Evolutionary conservation across 176 grass and related monocot species (phyloP).

Genomic region (Dactylis glomerata): DNA sequence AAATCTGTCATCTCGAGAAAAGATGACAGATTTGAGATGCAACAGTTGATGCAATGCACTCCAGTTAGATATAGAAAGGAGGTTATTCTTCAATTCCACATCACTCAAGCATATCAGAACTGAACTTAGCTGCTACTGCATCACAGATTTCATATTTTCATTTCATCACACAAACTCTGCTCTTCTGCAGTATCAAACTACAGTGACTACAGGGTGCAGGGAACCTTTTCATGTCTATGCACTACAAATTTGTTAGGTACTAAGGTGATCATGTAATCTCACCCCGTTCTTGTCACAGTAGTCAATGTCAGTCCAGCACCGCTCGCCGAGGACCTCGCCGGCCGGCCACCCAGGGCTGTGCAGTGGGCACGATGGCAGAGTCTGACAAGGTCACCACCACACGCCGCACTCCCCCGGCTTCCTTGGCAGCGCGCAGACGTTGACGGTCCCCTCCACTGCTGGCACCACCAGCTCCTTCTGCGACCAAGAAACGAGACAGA

Average conservation of each 20-base stretch:
- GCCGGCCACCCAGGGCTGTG: conserved; percentile 63
- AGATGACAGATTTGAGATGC: too few species aligned
- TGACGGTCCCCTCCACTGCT: conserved; percentile 75
- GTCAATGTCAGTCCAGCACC: conserved; percentile 79
- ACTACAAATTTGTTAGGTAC: background rate
- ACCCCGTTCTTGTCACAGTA: conserved; percentile 80
- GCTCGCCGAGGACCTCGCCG: conserved; percentile 59
- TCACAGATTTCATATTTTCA: background rate
- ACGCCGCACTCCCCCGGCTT: conserved; percentile 43
- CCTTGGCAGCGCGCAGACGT: conserved; percentile 74
- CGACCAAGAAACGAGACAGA: background rate
- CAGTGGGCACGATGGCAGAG: conserved; percentile 58
- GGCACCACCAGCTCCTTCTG: conserved; percentile 72
- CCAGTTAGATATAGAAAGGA: too few species aligned
- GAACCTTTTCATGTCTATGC: background rate
- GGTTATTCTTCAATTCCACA: too few species aligned
- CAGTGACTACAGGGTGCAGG: background rate
- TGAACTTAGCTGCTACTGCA: background rate
- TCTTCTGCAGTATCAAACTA: background rate
- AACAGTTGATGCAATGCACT: too few species aligned
- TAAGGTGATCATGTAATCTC: background rate
- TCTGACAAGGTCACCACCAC: conserved; percentile 80
- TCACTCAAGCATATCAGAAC: too few species aligned
- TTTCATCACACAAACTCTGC: background rate
- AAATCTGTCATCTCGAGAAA: too few species aligned